phyloP scores from a whole-genome alignment of 495 filamentous ascomycete species.

The Penicillium cosmopolitanum region DNA sequence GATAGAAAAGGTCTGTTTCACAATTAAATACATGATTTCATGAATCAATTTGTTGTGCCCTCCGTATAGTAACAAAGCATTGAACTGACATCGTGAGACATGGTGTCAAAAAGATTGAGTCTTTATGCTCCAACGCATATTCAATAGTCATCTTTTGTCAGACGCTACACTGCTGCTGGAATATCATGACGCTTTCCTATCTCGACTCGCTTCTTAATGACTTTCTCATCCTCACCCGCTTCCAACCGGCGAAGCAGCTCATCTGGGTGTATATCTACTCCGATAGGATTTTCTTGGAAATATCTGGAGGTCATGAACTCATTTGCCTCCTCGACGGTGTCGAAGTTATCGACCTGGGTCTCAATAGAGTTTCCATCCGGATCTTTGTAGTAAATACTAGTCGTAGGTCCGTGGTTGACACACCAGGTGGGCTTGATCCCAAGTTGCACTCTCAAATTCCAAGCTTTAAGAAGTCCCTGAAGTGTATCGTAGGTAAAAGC shows the following conservation, averaged over 20 bases:
- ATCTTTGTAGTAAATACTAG: slow-evolving; percentile 49
- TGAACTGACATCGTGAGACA: no score
- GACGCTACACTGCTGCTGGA: neutral
- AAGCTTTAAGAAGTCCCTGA: slow-evolving; percentile 30
- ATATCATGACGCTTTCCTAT: slow-evolving; percentile 4
- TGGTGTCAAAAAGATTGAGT: no score
- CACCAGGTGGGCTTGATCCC: slow-evolving; percentile 45
- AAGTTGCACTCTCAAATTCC: slow-evolving; percentile 19
- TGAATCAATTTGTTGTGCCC: no score
- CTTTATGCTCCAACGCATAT: no score
- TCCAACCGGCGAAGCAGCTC: neutral
- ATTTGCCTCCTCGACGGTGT: slow-evolving; percentile 15
- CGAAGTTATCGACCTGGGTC: slow-evolving; percentile 50
- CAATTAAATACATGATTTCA: no score
- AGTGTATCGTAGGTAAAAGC: slow-evolving; percentile 41
- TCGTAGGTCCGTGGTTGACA: slow-evolving; percentile 50
- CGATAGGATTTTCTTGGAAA: slow-evolving; percentile 10
- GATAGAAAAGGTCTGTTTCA: no score
- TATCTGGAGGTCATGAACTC: slow-evolving; percentile 9
- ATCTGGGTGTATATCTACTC: slow-evolving; percentile 8
- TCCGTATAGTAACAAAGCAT: no score
- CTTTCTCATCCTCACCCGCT: slow-evolving; percentile 6
- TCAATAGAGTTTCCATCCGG: slow-evolving; percentile 53
- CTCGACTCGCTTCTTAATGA: slow-evolving; percentile 2
- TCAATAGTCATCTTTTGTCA: no score